Conservation (phyloP, 257 asterid genomes). For the Solanum microdontum region DNA sequence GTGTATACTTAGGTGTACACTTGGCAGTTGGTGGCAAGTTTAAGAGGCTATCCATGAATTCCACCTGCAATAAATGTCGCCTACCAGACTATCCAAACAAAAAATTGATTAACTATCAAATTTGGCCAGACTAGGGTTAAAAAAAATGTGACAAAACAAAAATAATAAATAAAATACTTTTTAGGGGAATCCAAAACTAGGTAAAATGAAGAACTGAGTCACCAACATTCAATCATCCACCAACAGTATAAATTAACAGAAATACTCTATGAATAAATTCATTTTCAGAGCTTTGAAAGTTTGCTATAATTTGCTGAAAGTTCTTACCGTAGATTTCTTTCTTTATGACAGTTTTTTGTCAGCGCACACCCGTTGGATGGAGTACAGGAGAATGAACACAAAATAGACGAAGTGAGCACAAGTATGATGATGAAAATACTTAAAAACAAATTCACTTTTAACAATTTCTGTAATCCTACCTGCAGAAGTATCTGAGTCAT, state of each 20-base stretch:
- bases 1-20: neutral
- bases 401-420: slow-evolving; percentile 16
- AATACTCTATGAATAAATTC: neutral
- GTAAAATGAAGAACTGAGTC: neutral
- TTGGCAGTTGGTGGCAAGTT: neutral
- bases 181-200: neutral
- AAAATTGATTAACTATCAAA: neutral
- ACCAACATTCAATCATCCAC: neutral
- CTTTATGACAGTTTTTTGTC: slow-evolving; percentile 49
- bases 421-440: neutral
- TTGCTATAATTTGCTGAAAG: neutral
- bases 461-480: slow-evolving; percentile 25
- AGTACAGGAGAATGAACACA: slow-evolving; percentile 11
- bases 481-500: slow-evolving; percentile 99
- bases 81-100: neutral
- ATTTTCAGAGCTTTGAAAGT: neutral
- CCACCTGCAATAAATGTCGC: neutral
- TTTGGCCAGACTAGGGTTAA: neutral
- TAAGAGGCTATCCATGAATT: neutral
- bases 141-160: neutral
- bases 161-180: neutral
- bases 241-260: neutral
- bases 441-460: neutral
- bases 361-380: slow-evolving; percentile 23
- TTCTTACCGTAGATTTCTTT: slow-evolving; percentile 91